Percentiles rank a stretch among this genome's conserved stretches.
Evolutionary conservation across 257 asterid genomes (phyloP).

Genomic region (Solanum habrochaites): DNA sequence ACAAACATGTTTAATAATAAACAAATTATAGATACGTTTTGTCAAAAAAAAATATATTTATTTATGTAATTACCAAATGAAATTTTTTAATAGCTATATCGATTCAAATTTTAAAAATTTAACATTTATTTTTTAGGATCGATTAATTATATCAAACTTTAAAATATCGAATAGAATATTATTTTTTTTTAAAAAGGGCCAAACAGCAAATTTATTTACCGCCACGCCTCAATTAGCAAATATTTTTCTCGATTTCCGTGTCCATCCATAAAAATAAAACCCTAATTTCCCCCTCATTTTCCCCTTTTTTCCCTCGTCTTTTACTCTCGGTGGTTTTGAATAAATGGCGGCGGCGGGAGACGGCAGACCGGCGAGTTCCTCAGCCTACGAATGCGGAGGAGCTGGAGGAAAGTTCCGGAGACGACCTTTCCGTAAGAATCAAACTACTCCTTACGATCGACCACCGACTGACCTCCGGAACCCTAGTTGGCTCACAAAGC

Average conservation of each 20-base stretch:
- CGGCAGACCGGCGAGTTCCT: slow-evolving; percentile 15
- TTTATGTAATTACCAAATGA: not conserved
- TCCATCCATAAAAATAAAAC: not conserved
- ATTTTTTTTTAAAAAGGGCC: too few species aligned
- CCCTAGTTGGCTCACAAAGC: slow-evolving; percentile 56
- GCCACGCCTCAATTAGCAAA: not conserved
- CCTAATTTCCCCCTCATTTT: not conserved
- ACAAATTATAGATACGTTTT: too few species aligned
- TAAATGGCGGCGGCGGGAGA: slow-evolving; percentile 24
- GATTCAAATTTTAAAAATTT: not conserved
- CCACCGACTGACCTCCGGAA: slow-evolving; percentile 22
- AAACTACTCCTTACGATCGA: slow-evolving; percentile 34
- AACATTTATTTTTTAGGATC: not conserved
- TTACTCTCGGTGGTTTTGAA: not conserved
- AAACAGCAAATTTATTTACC: not conserved
- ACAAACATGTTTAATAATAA: not conserved
- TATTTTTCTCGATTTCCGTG: not conserved
- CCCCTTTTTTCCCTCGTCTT: not conserved
- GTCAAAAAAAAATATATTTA: not conserved
- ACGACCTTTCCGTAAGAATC: slow-evolving; percentile 14
- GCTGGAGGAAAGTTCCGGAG: slow-evolving; percentile 35
- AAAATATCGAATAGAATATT: not conserved
- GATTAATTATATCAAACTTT: too few species aligned
- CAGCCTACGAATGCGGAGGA: slow-evolving; percentile 16
- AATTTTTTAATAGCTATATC: not conserved